These are phyloP conservation scores for Aspergillus novofumigatus DNA, from an alignment of 2,329 filamentous ascomycete genomes.

Conservation along the genomic window DNA sequence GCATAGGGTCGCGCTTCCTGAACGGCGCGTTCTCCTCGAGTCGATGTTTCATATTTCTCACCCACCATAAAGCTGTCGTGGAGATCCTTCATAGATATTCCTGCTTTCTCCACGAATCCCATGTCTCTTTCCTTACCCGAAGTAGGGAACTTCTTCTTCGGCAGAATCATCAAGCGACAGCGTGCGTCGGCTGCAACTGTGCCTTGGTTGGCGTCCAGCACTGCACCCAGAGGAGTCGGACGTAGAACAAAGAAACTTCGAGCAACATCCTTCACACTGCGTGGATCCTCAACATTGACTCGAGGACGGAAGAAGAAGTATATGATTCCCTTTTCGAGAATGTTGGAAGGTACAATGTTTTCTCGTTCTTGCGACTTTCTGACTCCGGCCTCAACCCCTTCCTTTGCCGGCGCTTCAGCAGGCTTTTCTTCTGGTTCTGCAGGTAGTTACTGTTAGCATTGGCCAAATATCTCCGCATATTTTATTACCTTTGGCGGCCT, in stretches of 20 bases:
- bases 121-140: constrained; percentile 68
- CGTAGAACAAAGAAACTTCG: constrained; percentile 76
- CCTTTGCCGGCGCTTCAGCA: not conserved
- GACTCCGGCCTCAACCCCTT: constrained; percentile 39
- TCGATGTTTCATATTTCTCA: constrained; percentile 71
- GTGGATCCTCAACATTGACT: constrained; percentile 67
- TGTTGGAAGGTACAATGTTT: constrained; percentile 52
- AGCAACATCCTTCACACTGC: constrained; percentile 66
- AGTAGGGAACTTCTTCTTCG: constrained; percentile 77
- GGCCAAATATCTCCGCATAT: constrained; percentile 11
- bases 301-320: constrained; percentile 86
- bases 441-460: constrained; percentile 2
- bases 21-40: constrained; percentile 62
- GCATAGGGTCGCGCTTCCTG: constrained; percentile 71
- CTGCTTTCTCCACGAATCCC: constrained; percentile 75
- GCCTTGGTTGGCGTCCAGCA: constrained; percentile 53
- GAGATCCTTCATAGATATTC: constrained; percentile 62
- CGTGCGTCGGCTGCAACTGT: constrained; percentile 54
- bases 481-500: constrained; percentile 7
- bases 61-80: constrained; percentile 66
- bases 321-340: constrained; percentile 82
- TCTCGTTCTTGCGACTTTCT: constrained; percentile 49
- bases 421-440: constrained; percentile 15
- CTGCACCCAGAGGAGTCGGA: constrained; percentile 66
- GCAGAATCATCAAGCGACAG: constrained; percentile 70